A percentile compares a stretch with the other conserved stretches of the same genome.
These are phyloP conservation scores for Pulveroboletus sp. DNA, from an alignment of 768 basidiomycete species.

Conservation along the genomic window DNA sequence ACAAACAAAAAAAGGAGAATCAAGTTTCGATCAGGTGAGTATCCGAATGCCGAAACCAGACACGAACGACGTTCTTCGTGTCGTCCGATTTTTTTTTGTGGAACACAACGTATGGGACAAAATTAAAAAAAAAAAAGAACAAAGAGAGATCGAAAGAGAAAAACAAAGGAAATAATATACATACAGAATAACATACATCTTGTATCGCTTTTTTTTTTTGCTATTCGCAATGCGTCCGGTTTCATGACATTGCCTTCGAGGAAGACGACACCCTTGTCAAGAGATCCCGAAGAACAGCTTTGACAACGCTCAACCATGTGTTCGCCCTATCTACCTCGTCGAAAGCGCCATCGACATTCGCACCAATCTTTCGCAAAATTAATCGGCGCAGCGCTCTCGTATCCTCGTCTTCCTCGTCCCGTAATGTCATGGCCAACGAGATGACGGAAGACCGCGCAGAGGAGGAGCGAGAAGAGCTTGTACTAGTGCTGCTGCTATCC, in stretches of 20 bases:
- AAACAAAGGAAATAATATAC: slow-evolving; percentile 20
- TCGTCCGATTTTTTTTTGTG: background rate
- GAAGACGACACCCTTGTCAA: slow-evolving; percentile 25
- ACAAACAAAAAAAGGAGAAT: too few species aligned
- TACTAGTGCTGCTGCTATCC: slow-evolving; percentile 7
- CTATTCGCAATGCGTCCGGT: background rate
- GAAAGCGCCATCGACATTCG: slow-evolving; percentile 48
- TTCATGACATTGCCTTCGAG: slow-evolving; percentile 10
- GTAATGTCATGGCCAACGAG: slow-evolving; percentile 48
- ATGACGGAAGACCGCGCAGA: slow-evolving; percentile 34
- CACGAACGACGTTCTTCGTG: background rate
- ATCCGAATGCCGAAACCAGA: slow-evolving; percentile 8
- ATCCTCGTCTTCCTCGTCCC: slow-evolving; percentile 61
- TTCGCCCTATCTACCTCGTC: slow-evolving; percentile 60
- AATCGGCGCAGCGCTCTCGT: slow-evolving; percentile 55
- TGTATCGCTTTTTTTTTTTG: background rate
- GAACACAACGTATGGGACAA: slow-evolving; percentile 9
- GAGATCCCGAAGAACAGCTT: slow-evolving; percentile 56
- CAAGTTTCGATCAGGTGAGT: background rate
- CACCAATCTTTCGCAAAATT: slow-evolving; percentile 62
- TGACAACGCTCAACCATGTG: slow-evolving; percentile 60
- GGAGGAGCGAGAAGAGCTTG: slow-evolving; percentile 16
- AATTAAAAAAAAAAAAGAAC: background rate
- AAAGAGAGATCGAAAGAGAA: background rate
- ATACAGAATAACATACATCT: slow-evolving; percentile 32